Conservation (phyloP, 495 filamentous ascomycete genomes). For the Halenospora varia region DNA sequence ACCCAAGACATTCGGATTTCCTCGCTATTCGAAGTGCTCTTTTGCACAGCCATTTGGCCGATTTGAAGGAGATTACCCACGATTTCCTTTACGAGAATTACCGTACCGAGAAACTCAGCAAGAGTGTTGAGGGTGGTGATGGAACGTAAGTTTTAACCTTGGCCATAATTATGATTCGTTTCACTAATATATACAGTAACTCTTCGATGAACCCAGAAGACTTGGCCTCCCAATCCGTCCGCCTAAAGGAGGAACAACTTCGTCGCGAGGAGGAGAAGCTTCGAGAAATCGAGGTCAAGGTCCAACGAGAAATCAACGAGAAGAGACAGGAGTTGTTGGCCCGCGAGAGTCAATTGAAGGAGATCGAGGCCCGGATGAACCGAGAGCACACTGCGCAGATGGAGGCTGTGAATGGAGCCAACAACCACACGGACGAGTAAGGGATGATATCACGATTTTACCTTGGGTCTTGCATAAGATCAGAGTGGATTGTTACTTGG, state of each 20-base stretch:
- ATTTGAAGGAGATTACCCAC: slow-evolving; percentile 98
- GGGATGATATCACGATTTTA: slow-evolving; percentile 6
- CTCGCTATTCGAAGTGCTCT: slow-evolving; percentile 93
- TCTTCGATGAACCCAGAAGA: slow-evolving; percentile 98
- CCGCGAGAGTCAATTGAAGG: slow-evolving; percentile 95
- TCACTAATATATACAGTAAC: slow-evolving; percentile 41
- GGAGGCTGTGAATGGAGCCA: slow-evolving; percentile 43
- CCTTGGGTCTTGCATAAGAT: slow-evolving; percentile 4
- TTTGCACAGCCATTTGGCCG: slow-evolving; percentile 93
- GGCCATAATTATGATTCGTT: neutral
- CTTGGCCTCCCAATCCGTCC: slow-evolving; percentile 91
- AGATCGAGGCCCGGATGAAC: slow-evolving; percentile 70
- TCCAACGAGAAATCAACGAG: slow-evolving; percentile 99
- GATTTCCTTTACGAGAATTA: slow-evolving; percentile 99
- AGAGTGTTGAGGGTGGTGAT: slow-evolving; percentile 92
- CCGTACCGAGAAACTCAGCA: slow-evolving; percentile 99
- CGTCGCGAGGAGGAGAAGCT: slow-evolving; percentile 99
- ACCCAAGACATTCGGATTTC: slow-evolving; percentile 98
- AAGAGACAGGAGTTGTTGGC: slow-evolving; percentile 98
- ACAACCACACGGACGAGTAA: slow-evolving; percentile 16
- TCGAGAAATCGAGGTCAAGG: slow-evolving; percentile 97
- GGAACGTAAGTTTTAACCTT: slow-evolving; percentile 62
- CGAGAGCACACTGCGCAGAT: slow-evolving; percentile 40
- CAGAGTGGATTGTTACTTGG: slow-evolving; percentile 6
- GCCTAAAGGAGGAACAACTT: slow-evolving; percentile 98